Conservation (phyloP, 345 rosid genomes). For the Clausena lansium region DNA sequence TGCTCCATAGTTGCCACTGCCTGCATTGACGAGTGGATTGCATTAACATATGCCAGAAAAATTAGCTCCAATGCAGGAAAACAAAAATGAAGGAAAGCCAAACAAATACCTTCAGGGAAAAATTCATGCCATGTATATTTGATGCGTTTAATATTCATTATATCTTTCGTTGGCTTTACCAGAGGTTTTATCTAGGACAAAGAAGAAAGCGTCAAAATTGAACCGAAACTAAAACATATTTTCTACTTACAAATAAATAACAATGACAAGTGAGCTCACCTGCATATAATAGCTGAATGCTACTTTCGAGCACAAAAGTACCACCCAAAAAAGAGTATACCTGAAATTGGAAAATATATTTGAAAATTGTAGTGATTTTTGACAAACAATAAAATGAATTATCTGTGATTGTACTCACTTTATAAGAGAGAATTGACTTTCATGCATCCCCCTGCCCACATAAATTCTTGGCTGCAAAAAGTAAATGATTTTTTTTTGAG, state of each 20-base stretch:
- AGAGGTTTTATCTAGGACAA: constrained; percentile 66
- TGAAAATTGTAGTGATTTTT: constrained; percentile 3
- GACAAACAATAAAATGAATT: constrained; percentile 12
- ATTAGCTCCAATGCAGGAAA: constrained; percentile 12
- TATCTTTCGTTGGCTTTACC: constrained; percentile 87
- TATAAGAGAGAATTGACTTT: constrained; percentile 83
- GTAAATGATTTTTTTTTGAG: constrained; percentile 21
- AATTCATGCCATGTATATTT: constrained; percentile 89
- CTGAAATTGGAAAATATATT: constrained; percentile 39
- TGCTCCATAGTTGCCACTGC: constrained; percentile 69
- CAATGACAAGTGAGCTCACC: constrained; percentile 40
- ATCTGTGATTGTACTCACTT: constrained; percentile 56
- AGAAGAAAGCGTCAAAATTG: constrained; percentile 14
- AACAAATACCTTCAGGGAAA: constrained; percentile 67
- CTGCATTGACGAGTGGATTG: constrained; percentile 39
- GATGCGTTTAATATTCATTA: constrained; percentile 64
- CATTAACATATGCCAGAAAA: constrained; percentile 14
- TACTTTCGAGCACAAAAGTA: constrained; percentile 69
- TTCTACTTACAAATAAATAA: neutral
- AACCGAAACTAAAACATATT: neutral
- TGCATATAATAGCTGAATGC: constrained; percentile 79
- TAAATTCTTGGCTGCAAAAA: constrained; percentile 86
- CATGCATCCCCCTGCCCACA: constrained; percentile 98
- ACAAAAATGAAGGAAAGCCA: constrained; percentile 11
- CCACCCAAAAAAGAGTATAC: constrained; percentile 87